These are phyloP conservation scores for Hemileccinum rubropunctum DNA, from an alignment of 768 basidiomycete species.

Conservation along the genomic window DNA sequence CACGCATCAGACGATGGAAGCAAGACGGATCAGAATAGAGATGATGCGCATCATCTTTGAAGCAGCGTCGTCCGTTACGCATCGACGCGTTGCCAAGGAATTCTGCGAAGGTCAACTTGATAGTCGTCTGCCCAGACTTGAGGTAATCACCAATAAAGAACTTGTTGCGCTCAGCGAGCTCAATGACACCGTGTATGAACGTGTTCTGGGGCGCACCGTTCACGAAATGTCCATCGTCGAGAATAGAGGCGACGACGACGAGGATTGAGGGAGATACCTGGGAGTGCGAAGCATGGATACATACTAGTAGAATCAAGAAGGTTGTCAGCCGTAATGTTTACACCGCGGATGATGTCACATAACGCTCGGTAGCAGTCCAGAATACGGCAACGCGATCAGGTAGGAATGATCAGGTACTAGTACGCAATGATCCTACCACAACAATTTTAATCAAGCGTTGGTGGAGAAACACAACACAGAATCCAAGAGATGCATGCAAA, in stretches of 20 bases:
- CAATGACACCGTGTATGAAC: constrained; percentile 92
- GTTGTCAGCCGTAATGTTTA: constrained; percentile 92
- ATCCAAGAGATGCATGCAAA: no score
- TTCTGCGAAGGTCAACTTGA: constrained; percentile 96
- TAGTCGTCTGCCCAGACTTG: constrained; percentile 96
- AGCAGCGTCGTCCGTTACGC: constrained; percentile 94
- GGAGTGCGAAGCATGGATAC: constrained; percentile 79
- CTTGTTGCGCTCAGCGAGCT: constrained; percentile 83
- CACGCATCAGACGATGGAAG: not conserved
- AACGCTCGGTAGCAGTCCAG: constrained; percentile 99
- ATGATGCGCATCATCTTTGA: constrained; percentile 78
- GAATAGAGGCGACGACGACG: constrained; percentile 93
- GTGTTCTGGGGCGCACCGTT: constrained; percentile 99
- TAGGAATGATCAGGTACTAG: no score
- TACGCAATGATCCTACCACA: no score
- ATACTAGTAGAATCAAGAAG: constrained; percentile 77
- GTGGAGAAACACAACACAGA: no score
- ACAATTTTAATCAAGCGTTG: no score
- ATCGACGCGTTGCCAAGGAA: constrained; percentile 98
- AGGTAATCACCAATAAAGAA: constrained; percentile 98
- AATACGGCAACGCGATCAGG: constrained; percentile 91
- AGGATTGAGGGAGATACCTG: constrained; percentile 97
- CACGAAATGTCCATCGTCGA: constrained; percentile 93
- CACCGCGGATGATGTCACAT: constrained; percentile 89
- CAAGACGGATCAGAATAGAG: not conserved